Evolutionary conservation across 2,329 filamentous ascomycete genomes (phyloP).

Genomic region (Trichoderma koningiopsis): DNA sequence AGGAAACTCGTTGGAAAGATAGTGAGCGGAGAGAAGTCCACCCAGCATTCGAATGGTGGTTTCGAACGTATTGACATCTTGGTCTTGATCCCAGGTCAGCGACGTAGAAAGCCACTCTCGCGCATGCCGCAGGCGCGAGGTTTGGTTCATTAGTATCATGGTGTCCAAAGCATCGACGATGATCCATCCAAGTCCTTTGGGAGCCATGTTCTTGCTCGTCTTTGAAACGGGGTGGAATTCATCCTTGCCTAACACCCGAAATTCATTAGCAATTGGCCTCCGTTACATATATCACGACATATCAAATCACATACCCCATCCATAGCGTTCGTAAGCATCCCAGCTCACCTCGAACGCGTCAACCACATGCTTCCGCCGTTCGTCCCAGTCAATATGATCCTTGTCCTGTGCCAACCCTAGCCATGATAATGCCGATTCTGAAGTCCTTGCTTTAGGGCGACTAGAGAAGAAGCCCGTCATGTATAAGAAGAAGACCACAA

Average conservation of each 20-base stretch:
- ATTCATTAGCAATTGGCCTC: background rate
- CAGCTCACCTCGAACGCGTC: conserved; percentile 91
- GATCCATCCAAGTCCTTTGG: conserved; percentile 93
- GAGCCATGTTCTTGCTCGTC: conserved; percentile 78
- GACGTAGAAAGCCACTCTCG: conserved; percentile 84
- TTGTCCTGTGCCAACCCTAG: conserved; percentile 52
- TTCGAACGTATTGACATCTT: conserved; percentile 97
- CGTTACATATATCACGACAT: background rate
- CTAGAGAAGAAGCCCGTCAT: conserved; percentile 64
- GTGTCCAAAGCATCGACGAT: conserved; percentile 96
- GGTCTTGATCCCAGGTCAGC: conserved; percentile 84
- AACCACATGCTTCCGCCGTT: conserved; percentile 77
- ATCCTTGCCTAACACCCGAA: conserved; percentile 64
- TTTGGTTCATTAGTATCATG: conserved; percentile 97
- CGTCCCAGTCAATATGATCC: conserved; percentile 68
- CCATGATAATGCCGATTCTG: conserved; percentile 59
- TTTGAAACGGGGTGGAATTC: conserved; percentile 85
- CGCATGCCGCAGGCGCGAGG: conserved; percentile 78
- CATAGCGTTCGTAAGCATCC: conserved; percentile 89
- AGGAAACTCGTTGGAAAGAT: conserved; percentile 83
- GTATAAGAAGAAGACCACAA: conserved; percentile 65
- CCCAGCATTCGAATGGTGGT: conserved; percentile 98
- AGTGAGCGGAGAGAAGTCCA: conserved; percentile 88
- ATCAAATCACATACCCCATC: conserved; percentile 71
- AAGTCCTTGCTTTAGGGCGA: conserved; percentile 40